Conservation (phyloP, 2,329 filamentous ascomycete genomes). For the Chrysosporium keratinophilum region DNA sequence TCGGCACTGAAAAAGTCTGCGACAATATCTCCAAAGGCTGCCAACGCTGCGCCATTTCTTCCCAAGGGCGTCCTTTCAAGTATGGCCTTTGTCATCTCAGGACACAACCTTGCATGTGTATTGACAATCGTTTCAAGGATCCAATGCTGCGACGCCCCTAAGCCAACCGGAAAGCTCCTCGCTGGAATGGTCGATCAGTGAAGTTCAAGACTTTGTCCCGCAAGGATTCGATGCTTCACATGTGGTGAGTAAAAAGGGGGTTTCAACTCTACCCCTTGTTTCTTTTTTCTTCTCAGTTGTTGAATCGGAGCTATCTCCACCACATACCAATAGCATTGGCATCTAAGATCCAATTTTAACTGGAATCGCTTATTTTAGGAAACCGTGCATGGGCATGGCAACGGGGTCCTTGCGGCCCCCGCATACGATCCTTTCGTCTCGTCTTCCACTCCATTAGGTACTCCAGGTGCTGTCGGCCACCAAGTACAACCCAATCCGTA, state of each 20-base stretch:
- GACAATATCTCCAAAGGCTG: constrained; percentile 73
- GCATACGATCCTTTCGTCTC: constrained; percentile 57
- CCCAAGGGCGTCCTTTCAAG: constrained; percentile 30
- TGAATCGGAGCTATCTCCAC: no score
- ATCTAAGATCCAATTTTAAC: constrained; percentile 8
- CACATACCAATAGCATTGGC: no score
- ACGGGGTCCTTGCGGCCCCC: constrained; percentile 41
- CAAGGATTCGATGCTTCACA: constrained; percentile 35
- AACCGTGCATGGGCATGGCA: constrained; percentile 39
- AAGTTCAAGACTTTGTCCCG: constrained; percentile 44
- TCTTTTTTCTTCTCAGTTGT: not conserved
- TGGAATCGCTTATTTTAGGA: constrained; percentile 19
- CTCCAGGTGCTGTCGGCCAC: constrained; percentile 34
- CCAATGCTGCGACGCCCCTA: constrained; percentile 33
- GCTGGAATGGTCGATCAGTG: constrained; percentile 37
- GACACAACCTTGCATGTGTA: not conserved
- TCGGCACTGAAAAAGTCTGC: constrained; percentile 53
- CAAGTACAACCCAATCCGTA: constrained; percentile 61
- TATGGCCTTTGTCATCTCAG: constrained; percentile 20
- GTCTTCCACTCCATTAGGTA: constrained; percentile 43
- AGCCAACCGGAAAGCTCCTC: constrained; percentile 32
- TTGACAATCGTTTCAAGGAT: constrained; percentile 24
- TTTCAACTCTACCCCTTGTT: not conserved
- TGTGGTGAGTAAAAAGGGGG: constrained; percentile 32
- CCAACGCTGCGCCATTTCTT: constrained; percentile 60